Evolutionary conservation across 805 yeast genomes (phyloP), one percentile per base, ranked within the genome.

Genomic region (Barnettozyma pratensis): DNA sequence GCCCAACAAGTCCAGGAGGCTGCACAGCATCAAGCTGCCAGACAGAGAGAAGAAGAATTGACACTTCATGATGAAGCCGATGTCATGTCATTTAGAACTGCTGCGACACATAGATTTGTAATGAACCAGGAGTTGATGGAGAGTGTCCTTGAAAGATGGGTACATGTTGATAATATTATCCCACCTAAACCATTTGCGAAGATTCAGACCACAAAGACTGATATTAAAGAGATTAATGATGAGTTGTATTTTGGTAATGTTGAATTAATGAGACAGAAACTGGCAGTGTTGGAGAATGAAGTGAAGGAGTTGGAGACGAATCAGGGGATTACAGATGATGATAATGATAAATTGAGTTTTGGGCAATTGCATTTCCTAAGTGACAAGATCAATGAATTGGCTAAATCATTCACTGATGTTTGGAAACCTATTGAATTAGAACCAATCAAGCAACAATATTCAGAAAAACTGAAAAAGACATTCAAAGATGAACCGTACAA

Each of bases 31-130:
- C 49, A 48, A 3, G 47, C 45, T 7, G 50, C 47, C 3, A 45
- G 48, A 27, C 55, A 49, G 25, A 34, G 48, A 6, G 60, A 54
- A 9, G 64, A 60, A 12, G 49, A 51, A 10, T 58, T 57, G 7
- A 56, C 61, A 3, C 49, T 61, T 44, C 81, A 77, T 51, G 82
- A 77, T 51, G 81, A 76, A 53, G 80, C 79, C 1, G 82, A 77
- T 54, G 70, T 77, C 43, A 72, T 77, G 58, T 70, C 74, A 6
- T 77, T 72, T 58, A 58, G 80, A 31, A 61, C 67, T 3, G 78
- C 74, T 43, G 77, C 79, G 1, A 62, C 73, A 25, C 61, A 65
- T 34, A 54, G 80, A 47, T 76, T 72, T 50, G 59, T 72, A 7
- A 61, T 67, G 39, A 77, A 77, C 56, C 81, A 76, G 41, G 81